Percentiles rank a stretch among this genome's conserved stretches.
These are phyloP conservation scores for Suillus cothurnatus DNA, from an alignment of 768 basidiomycete species.

Conservation along the genomic window DNA sequence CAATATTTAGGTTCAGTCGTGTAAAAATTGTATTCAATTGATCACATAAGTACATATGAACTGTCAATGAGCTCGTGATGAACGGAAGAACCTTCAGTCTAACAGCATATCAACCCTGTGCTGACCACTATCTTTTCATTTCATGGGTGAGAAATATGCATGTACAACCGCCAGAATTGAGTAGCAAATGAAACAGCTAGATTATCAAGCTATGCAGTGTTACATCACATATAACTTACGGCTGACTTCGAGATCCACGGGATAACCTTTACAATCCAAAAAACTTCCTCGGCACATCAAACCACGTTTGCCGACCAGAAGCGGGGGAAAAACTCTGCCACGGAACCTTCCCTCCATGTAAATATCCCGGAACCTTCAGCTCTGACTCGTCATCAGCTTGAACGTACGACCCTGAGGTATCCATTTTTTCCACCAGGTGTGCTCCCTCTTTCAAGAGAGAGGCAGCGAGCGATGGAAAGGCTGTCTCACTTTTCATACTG, in stretches of 20 bases:
- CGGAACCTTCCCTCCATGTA: conserved; percentile 32
- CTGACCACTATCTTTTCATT: not conserved
- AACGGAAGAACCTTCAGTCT: conserved; percentile 1
- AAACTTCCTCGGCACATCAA: conserved; percentile 20
- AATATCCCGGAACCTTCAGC: conserved; percentile 55
- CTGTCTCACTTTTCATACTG: conserved; percentile 16
- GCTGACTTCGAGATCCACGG: conserved; percentile 3
- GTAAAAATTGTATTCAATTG: not conserved
- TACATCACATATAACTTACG: conserved; percentile 2
- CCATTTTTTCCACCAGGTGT: conserved; percentile 6
- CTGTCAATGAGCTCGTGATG: not conserved
- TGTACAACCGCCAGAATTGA: not conserved
- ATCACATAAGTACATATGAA: not conserved
- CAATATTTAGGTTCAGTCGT: not conserved
- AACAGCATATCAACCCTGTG: conserved; percentile 13
- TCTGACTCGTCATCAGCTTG: conserved; percentile 33
- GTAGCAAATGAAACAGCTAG: not conserved
- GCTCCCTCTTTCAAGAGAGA: not conserved
- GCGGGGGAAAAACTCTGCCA: conserved; percentile 7
- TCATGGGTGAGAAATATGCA: not conserved
- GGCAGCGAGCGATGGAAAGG: conserved; percentile 1
- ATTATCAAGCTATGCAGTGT: not conserved
- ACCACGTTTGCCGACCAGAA: conserved; percentile 19
- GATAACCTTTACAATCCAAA: conserved; percentile 24
- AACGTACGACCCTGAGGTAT: conserved; percentile 12